Evolutionary conservation across 805 yeast genomes (phyloP).

Genomic region (Ogataea polymorpha): DNA sequence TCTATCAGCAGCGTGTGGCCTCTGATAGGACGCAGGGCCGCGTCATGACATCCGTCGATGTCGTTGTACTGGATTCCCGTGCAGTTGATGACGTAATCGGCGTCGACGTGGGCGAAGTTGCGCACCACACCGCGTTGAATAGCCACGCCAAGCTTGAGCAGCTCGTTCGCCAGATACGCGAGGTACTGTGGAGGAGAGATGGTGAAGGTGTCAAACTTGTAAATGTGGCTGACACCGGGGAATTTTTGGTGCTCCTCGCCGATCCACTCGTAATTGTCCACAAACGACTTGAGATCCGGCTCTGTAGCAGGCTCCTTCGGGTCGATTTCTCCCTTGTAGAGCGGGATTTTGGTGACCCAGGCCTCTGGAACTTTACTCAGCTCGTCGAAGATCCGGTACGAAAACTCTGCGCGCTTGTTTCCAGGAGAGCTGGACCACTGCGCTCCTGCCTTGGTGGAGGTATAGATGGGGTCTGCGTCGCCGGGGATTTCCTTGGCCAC

Average conservation of each 20-base stretch:
- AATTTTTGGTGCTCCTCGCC: constrained; percentile 31
- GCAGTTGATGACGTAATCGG: constrained; percentile 52
- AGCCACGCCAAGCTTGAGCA: constrained; percentile 44
- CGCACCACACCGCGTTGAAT: constrained; percentile 41
- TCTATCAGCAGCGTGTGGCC: constrained; percentile 59
- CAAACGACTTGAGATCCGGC: constrained; percentile 52
- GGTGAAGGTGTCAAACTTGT: constrained; percentile 49
- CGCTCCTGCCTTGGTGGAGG: constrained; percentile 72
- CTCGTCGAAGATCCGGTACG: constrained; percentile 35
- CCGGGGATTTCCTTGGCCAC: constrained; percentile 53
- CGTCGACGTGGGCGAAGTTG: constrained; percentile 38
- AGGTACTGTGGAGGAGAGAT: constrained; percentile 58
- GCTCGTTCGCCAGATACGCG: constrained; percentile 45
- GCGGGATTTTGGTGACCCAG: constrained; percentile 29
- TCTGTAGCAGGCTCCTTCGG: constrained; percentile 9
- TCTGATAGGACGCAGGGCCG: constrained; percentile 45
- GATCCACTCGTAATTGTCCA: constrained; percentile 37
- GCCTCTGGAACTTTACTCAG: constrained; percentile 37
- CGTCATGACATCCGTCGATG: constrained; percentile 50
- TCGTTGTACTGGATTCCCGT: constrained; percentile 49
- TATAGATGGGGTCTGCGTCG: constrained; percentile 46
- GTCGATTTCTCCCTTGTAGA: constrained; percentile 26
- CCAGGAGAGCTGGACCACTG: constrained; percentile 52
- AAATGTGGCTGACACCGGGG: constrained; percentile 36
- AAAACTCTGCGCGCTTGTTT: constrained; percentile 37